Percentiles rank a stretch among this genome's conserved stretches.
These are phyloP conservation scores for Posidonia oceanica DNA, from an alignment of 116 monocot genomes.

Conservation along the genomic window DNA sequence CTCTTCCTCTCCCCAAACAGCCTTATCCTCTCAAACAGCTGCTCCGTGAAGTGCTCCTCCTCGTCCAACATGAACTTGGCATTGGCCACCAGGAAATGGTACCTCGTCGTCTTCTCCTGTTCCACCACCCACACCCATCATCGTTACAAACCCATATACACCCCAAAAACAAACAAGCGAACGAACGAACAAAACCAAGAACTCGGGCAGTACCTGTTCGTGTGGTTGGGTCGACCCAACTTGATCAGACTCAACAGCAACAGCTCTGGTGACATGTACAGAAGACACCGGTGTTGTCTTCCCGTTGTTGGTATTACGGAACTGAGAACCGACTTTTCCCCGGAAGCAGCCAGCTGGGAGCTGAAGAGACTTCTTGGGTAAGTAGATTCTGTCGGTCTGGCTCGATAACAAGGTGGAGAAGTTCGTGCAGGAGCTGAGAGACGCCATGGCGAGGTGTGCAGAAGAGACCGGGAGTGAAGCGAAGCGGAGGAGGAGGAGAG, in stretches of 20 bases:
- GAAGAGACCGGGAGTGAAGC: too few species aligned
- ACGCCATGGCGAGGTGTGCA: not conserved
- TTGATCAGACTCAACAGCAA: conserved; percentile 47
- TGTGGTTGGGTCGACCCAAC: conserved; percentile 26
- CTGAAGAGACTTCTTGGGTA: conserved; percentile 3
- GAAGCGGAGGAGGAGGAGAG: too few species aligned
- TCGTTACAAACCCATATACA: not conserved
- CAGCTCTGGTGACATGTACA: conserved; percentile 17
- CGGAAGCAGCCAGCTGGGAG: conserved; percentile 7
- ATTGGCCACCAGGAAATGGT: conserved; percentile 89
- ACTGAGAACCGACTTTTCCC: not conserved
- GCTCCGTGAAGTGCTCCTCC: conserved; percentile 96
- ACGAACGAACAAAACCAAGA: not conserved
- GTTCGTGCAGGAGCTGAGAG: conserved; percentile 25
- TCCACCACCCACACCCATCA: not conserved
- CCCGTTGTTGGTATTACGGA: not conserved
- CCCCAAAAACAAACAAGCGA: not conserved
- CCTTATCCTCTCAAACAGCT: conserved; percentile 51
- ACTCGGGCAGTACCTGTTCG: conserved; percentile 22
- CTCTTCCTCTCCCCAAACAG: conserved; percentile 54
- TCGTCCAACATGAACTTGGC: conserved; percentile 99
- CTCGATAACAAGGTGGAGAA: conserved; percentile 18
- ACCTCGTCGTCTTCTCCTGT: conserved; percentile 45
- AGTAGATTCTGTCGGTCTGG: conserved; percentile 8
- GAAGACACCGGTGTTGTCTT: not conserved